Percentiles rank a stretch among this genome's conserved stretches.
Conservation (phyloP, 768 basidiomycete species). For the Mycena crocata region DNA sequence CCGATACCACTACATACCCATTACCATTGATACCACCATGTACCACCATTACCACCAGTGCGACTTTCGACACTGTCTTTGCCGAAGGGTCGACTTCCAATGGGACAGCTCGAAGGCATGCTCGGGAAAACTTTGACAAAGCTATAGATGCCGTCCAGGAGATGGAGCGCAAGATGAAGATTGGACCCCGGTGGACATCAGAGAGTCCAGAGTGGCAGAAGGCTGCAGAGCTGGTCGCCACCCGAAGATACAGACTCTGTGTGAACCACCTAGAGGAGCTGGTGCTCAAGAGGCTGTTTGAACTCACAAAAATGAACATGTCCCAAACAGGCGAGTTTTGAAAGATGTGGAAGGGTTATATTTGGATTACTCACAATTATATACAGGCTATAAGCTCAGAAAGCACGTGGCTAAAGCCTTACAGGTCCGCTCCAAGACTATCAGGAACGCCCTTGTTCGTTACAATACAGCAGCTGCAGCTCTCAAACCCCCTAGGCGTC, state of each 20-base stretch:
- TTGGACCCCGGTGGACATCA: slow-evolving; percentile 10
- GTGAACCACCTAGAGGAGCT: slow-evolving; percentile 38
- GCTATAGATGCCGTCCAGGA: slow-evolving; percentile 11
- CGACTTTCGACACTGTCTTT: background rate
- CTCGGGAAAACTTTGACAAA: background rate
- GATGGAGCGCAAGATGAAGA: slow-evolving; percentile 10
- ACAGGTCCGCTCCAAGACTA: background rate
- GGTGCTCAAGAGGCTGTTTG: slow-evolving; percentile 38
- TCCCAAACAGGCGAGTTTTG: slow-evolving; percentile 21
- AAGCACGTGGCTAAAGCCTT: background rate
- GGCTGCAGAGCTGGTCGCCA: background rate
- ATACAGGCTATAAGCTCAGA: slow-evolving; percentile 1
- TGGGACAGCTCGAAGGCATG: background rate
- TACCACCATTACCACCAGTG: no score
- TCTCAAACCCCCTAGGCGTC: no score
- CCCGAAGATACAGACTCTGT: slow-evolving; percentile 26
- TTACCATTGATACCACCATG: no score
- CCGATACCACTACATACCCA: background rate
- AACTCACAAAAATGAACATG: slow-evolving; percentile 38
- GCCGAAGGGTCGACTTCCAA: background rate
- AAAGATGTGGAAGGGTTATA: background rate
- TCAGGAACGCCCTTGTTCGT: no score
- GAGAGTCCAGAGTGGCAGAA: background rate
- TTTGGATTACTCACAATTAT: slow-evolving; percentile 1
- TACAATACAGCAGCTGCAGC: no score